These are phyloP conservation scores for Capronia epimyces DNA, from an alignment of 2,329 filamentous ascomycete genomes.

Conservation along the genomic window DNA sequence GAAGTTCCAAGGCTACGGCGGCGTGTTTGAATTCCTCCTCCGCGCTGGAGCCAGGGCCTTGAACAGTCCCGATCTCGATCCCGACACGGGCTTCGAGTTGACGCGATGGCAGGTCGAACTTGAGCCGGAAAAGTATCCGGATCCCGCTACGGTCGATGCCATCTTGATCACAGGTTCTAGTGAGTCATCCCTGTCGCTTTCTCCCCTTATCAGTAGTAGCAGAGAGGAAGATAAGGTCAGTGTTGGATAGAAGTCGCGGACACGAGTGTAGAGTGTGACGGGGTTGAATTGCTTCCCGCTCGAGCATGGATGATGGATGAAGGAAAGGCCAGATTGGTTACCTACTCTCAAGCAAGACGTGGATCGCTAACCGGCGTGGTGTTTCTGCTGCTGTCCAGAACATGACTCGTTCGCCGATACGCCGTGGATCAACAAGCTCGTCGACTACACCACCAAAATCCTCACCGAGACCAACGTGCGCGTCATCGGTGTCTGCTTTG, in stretches of 20 bases:
- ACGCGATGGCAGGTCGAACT: constrained; percentile 66
- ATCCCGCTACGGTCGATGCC: constrained; percentile 69
- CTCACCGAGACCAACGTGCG: constrained; percentile 59
- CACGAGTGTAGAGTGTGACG: too few relatives aligned
- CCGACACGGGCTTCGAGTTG: constrained; percentile 49
- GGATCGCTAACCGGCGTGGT: not conserved
- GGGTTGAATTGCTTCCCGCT: too few relatives aligned
- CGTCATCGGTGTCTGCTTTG: constrained; percentile 79
- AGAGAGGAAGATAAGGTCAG: too few relatives aligned
- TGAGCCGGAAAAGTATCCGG: constrained; percentile 61
- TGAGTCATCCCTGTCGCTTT: constrained; percentile 35
- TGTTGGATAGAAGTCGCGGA: too few relatives aligned
- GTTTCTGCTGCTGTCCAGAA: constrained; percentile 41
- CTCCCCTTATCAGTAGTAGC: not conserved
- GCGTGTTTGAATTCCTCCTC: constrained; percentile 61
- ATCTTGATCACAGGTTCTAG: constrained; percentile 71
- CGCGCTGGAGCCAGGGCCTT: constrained; percentile 49
- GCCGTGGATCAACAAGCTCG: constrained; percentile 70
- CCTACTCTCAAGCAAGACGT: not conserved
- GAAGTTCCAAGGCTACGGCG: constrained; percentile 67
- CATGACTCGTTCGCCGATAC: constrained; percentile 67
- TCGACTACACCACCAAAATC: constrained; percentile 60
- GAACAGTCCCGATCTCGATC: constrained; percentile 33
- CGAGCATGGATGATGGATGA: too few relatives aligned
- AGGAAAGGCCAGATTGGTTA: not conserved